Percentiles rank a stretch among this genome's conserved stretches.
phyloP scores from a whole-genome alignment of 495 filamentous ascomycete genomes.

The Lasiosphaeria hispida region DNA sequence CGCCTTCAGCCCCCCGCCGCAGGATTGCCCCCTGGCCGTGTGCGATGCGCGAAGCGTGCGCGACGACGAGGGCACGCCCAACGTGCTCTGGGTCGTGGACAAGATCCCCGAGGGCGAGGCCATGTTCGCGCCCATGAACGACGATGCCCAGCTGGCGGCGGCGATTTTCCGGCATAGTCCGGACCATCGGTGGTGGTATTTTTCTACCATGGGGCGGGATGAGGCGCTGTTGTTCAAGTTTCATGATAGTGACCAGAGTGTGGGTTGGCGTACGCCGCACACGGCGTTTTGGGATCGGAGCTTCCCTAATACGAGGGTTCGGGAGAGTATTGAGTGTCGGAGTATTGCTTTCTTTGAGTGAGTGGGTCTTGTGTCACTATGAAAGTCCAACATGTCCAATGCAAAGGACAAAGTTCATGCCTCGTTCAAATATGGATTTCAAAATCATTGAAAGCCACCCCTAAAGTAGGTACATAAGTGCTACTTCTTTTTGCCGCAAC shows the following conservation, averaged over 20 bases:
- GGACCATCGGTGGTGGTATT: conserved; percentile 21
- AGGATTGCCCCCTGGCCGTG: conserved; percentile 18
- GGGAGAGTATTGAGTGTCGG: conserved; percentile 22
- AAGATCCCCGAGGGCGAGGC: conserved; percentile 15
- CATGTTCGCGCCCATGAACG: conserved; percentile 9
- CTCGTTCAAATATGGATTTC: no score
- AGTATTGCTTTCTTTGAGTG: conserved; percentile 18
- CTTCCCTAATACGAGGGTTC: conserved; percentile 8
- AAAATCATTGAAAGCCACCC: no score
- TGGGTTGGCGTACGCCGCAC: conserved; percentile 17
- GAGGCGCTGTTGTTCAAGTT: conserved; percentile 22
- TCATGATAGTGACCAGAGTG: conserved; percentile 13
- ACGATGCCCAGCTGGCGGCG: conserved; percentile 17
- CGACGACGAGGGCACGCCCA: conserved; percentile 17
- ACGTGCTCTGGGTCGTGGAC: conserved; percentile 20
- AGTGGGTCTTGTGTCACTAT: not conserved
- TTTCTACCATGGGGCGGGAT: conserved; percentile 10
- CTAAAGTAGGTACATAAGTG: no score
- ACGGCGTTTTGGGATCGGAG: conserved; percentile 21
- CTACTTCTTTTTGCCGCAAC: no score
- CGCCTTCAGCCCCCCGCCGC: conserved; percentile 12
- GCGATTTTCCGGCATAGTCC: conserved; percentile 16
- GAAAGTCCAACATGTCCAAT: no score
- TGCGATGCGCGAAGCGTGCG: conserved; percentile 14
- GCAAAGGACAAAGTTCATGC: no score